These are phyloP conservation scores for Dendrothele bispora DNA, from an alignment of 768 basidiomycete species.

Conservation along the genomic window DNA sequence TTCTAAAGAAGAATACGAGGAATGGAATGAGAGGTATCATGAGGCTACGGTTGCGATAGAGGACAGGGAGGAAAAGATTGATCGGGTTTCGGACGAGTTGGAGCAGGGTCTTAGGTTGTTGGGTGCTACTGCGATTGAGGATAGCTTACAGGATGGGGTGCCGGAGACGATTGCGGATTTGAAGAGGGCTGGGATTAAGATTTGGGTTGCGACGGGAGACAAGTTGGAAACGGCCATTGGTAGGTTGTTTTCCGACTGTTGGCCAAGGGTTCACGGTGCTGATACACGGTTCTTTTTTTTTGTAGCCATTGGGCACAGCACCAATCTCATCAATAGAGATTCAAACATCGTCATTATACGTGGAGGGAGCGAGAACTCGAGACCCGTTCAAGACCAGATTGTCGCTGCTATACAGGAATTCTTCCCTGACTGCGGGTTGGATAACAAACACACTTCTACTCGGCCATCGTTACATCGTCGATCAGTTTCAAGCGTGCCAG, in stretches of 20 bases:
- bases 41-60: slow-evolving; percentile 78
- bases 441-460: slow-evolving; percentile 12
- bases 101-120: slow-evolving; percentile 79
- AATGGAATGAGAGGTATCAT: slow-evolving; percentile 80
- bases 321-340: slow-evolving; percentile 85
- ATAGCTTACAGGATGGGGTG: slow-evolving; percentile 96
- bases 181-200: slow-evolving; percentile 93
- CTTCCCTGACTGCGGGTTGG: slow-evolving; percentile 60
- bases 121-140: slow-evolving; percentile 98
- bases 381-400: slow-evolving; percentile 81
- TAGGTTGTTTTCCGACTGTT: slow-evolving; percentile 38
- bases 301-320: slow-evolving; percentile 92
- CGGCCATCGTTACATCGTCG: background rate
- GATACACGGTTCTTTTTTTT: background rate
- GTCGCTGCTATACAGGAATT: slow-evolving; percentile 78
- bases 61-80: slow-evolving; percentile 76
- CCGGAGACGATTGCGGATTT: slow-evolving; percentile 95
- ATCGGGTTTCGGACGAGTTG: slow-evolving; percentile 74
- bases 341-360: slow-evolving; percentile 94
- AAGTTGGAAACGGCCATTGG: slow-evolving; percentile 97
- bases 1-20: slow-evolving; percentile 73
- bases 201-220: slow-evolving; percentile 99
- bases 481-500: no score
- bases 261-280: no score
- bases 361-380: slow-evolving; percentile 56